phyloP scores from a whole-genome alignment of 495 filamentous ascomycete species.

The Xylaria venustula region DNA sequence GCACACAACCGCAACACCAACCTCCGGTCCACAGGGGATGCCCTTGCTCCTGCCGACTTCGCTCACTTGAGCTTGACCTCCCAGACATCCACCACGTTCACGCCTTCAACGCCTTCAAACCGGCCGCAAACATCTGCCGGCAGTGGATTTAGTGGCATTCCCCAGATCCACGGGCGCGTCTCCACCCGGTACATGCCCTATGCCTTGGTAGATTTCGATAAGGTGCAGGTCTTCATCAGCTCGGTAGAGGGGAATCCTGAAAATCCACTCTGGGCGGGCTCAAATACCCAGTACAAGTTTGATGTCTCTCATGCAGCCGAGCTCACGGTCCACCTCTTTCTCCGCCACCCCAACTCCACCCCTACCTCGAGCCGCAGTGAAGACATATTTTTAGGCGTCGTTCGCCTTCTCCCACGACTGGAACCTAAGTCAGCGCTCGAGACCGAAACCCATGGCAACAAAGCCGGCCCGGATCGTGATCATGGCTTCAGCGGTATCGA shows the following conservation, averaged over 20 bases:
- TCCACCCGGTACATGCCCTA: neutral
- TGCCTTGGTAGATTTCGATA: neutral
- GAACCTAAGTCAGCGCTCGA: neutral
- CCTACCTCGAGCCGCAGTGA: slow-evolving; percentile 17
- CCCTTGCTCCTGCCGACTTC: no score
- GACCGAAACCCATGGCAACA: no score
- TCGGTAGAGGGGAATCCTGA: slow-evolving; percentile 76
- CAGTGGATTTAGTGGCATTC: neutral
- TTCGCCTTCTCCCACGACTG: neutral
- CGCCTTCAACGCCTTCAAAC: no score
- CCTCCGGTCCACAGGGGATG: no score
- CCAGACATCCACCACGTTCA: no score
- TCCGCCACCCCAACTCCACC: slow-evolving; percentile 71
- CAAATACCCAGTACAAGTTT: slow-evolving; percentile 83
- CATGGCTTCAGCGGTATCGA: slow-evolving; percentile 80
- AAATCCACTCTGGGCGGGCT: slow-evolving; percentile 80
- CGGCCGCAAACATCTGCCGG: neutral
- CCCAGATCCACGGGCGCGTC: neutral
- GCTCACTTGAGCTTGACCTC: no score
- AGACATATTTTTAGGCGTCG: neutral
- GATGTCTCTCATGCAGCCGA: slow-evolving; percentile 80
- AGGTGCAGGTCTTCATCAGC: slow-evolving; percentile 36
- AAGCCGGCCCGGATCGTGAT: slow-evolving; percentile 61
- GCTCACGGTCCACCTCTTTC: slow-evolving; percentile 69
- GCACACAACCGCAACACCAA: no score